Conservation (phyloP, 306 rosid species). For the Macrotyloma uniflorum region DNA sequence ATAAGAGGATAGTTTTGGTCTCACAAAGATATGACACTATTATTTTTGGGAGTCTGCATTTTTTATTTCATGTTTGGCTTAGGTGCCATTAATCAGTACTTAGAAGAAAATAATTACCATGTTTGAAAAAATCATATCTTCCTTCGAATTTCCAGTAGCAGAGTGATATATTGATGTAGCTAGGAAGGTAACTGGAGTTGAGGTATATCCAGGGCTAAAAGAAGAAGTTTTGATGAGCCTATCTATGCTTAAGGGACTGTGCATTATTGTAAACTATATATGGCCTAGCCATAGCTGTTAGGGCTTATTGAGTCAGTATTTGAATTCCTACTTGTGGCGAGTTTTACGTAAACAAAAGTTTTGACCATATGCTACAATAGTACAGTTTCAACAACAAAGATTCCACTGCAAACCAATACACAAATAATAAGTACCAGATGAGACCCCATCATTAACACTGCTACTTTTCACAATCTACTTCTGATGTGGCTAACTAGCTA, state of each 20-base stretch:
- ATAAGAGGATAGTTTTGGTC: conserved; percentile 33
- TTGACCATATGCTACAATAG: not conserved
- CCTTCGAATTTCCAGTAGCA: not conserved
- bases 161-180: not conserved
- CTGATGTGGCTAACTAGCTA: not conserved
- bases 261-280: not conserved
- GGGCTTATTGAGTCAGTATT: not conserved
- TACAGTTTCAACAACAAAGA: not conserved
- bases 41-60: not conserved
- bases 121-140: not conserved
- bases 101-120: not conserved
- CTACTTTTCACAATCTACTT: not conserved
- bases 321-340: not conserved
- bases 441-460: not conserved
- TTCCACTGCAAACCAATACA: not conserved
- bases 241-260: not conserved
- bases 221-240: not conserved
- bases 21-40: conserved; percentile 17
- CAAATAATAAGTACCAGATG: not conserved
- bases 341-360: not conserved
- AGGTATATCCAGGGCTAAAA: not conserved
- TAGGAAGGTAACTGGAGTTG: not conserved
- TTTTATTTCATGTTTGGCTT: too few species aligned
- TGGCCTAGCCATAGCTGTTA: not conserved
- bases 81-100: not conserved